Evolutionary conservation across 805 yeast genomes (phyloP).

Genomic region (Candida yuanshanica): DNA sequence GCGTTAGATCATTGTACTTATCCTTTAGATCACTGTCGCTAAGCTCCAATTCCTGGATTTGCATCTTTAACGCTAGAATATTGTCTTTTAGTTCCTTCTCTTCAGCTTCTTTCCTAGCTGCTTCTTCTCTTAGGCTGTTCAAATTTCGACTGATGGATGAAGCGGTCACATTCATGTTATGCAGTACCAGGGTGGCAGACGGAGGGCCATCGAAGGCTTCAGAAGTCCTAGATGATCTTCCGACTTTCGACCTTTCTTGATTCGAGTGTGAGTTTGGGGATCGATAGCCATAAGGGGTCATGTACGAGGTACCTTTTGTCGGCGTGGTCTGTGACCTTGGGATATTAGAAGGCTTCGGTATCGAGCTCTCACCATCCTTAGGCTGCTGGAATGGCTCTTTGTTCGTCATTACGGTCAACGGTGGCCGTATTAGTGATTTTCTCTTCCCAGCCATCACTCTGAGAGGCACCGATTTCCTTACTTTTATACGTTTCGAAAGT

Average conservation of each 20-base stretch:
- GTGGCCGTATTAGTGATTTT: constrained; percentile 1
- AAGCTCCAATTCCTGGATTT: constrained; percentile 32
- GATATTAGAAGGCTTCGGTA: constrained; percentile 13
- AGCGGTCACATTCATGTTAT: background rate
- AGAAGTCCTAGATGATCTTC: background rate
- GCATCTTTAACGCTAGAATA: constrained; percentile 30
- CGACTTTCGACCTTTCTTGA: background rate
- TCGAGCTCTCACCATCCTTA: background rate
- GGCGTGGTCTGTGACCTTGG: constrained; percentile 22
- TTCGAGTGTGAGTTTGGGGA: constrained; percentile 8
- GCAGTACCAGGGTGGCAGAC: background rate
- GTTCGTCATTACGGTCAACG: background rate
- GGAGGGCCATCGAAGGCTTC: background rate
- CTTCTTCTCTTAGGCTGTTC: constrained; percentile 8
- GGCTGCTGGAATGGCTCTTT: background rate
- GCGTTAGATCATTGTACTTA: constrained; percentile 10
- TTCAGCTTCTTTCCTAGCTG: constrained; percentile 15
- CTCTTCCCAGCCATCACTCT: background rate
- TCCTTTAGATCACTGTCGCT: constrained; percentile 30
- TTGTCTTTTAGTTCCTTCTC: constrained; percentile 17
- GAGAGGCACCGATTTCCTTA: background rate
- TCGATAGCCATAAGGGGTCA: constrained; percentile 6
- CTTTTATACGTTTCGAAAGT: no score
- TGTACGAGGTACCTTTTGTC: constrained; percentile 11
- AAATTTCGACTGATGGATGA: constrained; percentile 5